Evolutionary conservation across 163 green algal genomes (phyloP).

Genomic region (Coccomyxa subellipsoidea): DNA sequence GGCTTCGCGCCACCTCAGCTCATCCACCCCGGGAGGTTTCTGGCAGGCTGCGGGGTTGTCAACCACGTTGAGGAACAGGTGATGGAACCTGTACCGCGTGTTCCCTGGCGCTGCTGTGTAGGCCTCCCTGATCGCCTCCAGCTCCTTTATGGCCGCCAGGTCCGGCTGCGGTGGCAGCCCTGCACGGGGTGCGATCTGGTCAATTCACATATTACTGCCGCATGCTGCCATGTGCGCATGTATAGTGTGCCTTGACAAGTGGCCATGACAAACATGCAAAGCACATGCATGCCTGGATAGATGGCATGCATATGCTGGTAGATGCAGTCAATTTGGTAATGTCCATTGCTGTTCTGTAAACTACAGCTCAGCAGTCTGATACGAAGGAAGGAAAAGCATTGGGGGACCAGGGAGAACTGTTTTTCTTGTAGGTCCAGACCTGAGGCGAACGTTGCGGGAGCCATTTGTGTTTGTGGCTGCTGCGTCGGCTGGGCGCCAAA

Average conservation of each 20-base stretch:
- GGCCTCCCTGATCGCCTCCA: constrained; percentile 41
- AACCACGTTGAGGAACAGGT: constrained; percentile 72
- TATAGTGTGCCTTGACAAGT: not conserved
- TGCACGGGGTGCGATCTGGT: too few species aligned
- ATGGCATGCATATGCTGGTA: not conserved
- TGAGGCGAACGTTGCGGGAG: not conserved
- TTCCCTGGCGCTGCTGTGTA: constrained; percentile 16
- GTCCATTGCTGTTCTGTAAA: not conserved
- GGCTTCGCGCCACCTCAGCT: constrained; percentile 70
- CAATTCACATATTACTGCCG: too few species aligned
- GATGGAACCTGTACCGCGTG: constrained; percentile 30
- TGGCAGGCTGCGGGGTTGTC: constrained; percentile 58
- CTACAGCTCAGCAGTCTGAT: not conserved
- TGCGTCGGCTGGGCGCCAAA: constrained; percentile 15
- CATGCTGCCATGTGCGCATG: too few species aligned
- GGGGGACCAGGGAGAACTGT: too few species aligned
- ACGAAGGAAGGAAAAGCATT: not conserved
- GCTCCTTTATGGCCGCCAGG: constrained; percentile 30
- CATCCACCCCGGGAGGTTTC: constrained; percentile 57
- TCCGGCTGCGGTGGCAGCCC: constrained; percentile 25
- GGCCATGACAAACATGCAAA: too few species aligned
- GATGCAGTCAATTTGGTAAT: not conserved
- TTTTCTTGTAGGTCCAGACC: not conserved
- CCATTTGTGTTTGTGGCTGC: constrained; percentile 9
- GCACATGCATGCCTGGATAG: too few species aligned